Evolutionary conservation across 768 basidiomycete genomes (phyloP), one percentile per base, ranked within the genome.

Genomic region (Termitomyces sp.): DNA sequence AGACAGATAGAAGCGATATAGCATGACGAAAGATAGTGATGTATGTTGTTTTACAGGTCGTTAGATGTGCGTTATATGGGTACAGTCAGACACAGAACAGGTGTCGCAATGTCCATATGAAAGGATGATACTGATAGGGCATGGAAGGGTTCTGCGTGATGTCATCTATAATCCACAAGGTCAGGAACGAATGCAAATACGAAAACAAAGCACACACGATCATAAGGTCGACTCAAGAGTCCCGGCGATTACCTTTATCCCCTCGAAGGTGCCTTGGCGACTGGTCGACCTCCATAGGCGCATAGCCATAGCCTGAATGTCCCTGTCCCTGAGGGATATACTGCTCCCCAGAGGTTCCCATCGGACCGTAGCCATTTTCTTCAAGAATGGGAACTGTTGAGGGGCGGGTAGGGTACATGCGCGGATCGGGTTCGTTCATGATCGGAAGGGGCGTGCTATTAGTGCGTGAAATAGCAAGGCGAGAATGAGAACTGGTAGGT

Each of bases 171-270:
- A 26, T n/a, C 37, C 26, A 12, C 26, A 28, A 37, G 28, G 39
- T 52, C 51, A 52, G 51, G 51, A 20, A 52, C 51, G 37, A 18
- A 6, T 15, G 37, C 50, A 51, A 26, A n/a, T 39, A n/a, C n/a
- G 1, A 51, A 7, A n/a, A 37, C 22, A 37, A 37, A 28, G 34
- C 12, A 41, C 51, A 7, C 28, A 52, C 37, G 26, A 41, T 39
- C 12, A n/a, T n/a, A 20, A 52, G 26, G 20, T 39, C n/a, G 12
- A 20, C 12, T 41, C 5, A 54, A 39, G 47, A 36, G 18, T 24
- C 44, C 29, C 60, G 55, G 51, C 52, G 60, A 36, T 51, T 57
- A 24, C 28, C 47, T 28, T 50, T 60, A 26, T 56, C 55, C 1
- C 36, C 41, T 42, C 54, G n/a, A 6, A 41, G 48, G 26, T 53